Evolutionary conservation across 441 rosid genomes (phyloP).

Genomic region (Corymbia citriodora): DNA sequence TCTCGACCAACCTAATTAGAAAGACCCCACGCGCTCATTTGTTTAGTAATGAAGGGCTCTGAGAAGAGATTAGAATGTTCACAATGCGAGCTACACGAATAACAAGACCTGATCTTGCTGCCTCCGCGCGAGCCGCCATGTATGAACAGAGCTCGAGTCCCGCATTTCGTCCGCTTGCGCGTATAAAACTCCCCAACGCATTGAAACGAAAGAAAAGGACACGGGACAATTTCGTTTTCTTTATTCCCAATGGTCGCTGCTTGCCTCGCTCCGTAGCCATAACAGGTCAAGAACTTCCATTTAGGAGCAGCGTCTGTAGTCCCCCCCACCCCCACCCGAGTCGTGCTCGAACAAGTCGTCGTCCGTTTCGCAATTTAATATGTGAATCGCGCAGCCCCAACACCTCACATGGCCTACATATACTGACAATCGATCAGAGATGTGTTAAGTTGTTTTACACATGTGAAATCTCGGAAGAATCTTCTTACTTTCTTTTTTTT

Average conservation of each 20-base stretch:
- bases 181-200: neutral
- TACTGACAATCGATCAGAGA: constrained; percentile 26
- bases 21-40: constrained; percentile 19
- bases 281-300: constrained; percentile 8
- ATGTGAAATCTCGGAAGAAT: constrained; percentile 2
- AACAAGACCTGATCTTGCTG: constrained; percentile 15
- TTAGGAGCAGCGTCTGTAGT: constrained; percentile 10
- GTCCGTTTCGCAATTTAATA: constrained; percentile 35
- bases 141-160: constrained; percentile 4
- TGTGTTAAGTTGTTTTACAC: neutral
- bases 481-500: neutral
- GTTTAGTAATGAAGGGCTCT: neutral
- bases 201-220: neutral
- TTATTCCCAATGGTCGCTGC: neutral
- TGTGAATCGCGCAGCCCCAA: constrained; percentile 14
- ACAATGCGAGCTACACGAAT: neutral
- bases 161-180: neutral
- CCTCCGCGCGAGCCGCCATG: constrained; percentile 17
- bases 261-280: constrained; percentile 2
- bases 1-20: neutral
- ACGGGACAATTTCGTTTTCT: neutral
- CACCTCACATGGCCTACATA: constrained; percentile 53
- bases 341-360: constrained; percentile 18
- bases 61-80: neutral
- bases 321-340: constrained; percentile 12